Base-by-base conservation (phyloP, 441 rosid species). In the Adansonia rubrostipa region DNA sequence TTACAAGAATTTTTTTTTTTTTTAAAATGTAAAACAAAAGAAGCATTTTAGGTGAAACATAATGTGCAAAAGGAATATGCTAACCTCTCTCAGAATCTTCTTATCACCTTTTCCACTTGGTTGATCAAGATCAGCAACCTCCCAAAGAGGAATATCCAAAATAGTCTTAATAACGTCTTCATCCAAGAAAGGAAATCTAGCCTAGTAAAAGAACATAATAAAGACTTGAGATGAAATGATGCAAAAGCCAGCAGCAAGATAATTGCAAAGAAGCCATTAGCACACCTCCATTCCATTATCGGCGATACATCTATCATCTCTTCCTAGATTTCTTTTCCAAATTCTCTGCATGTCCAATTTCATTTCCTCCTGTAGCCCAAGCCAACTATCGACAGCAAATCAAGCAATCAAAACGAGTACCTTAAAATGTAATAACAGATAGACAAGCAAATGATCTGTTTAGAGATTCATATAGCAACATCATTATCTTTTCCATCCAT, bases 321-420 rank as follows among this genome's bases (percentile, higher is more conserved):
- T 87, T 65, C 99, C 99, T 82, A 95, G 89, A 79, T 95, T 93
- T 80, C 98, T 86, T 84, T 91, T 95, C 99, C 99, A 95, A 54
- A 95, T 95, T 75, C 99, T 90, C 85, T 93, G 98, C 97, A 93
- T 88, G 85, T 95, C 99, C 88, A 95, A 77, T 84, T 93, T 95
- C 98, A 95, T 95, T 81, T 95, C 99, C 84, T 91, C 91, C 60
- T 93, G 84, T 67, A 95, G 89, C 10, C 87, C 93, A 70, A 72
- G 78, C 99, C 98, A 93, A 77, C 99, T 95, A 81, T 56, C 15
- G 74, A 80, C 61, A 60, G 47, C 68, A 63, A 20, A 9, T 66
- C 40, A 75, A 72, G 64, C 9, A 68, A 57, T 15, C 33, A 28
- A 28, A 28, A 28, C 33, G 33, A 28, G 1, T 45, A n/a, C 28